phyloP scores from a whole-genome alignment of 1,284 basidiomycete species.

The Fistulina hepatica region DNA sequence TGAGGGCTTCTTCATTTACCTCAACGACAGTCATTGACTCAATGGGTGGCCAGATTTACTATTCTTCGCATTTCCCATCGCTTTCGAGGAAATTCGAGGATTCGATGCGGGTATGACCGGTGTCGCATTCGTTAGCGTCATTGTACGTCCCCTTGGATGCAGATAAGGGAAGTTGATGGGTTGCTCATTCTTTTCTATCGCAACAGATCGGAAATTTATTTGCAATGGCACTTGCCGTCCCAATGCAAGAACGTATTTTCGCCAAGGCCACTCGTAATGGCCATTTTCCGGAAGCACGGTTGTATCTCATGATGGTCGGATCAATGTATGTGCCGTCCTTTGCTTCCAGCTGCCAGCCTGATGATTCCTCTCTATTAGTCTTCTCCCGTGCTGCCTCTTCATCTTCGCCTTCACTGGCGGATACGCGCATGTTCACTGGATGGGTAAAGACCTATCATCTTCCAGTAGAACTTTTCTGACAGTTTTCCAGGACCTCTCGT shows the following conservation, averaged over 20 bases:
- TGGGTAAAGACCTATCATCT: conserved; percentile 16
- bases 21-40: conserved; percentile 12
- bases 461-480: not conserved
- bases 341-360: conserved; percentile 8
- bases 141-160: conserved; percentile 20
- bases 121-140: conserved; percentile 41
- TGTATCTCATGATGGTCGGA: conserved; percentile 38
- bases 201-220: conserved; percentile 27
- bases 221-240: conserved; percentile 22
- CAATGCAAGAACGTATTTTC: conserved; percentile 26
- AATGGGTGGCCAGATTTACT: conserved; percentile 24
- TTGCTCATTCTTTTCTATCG: not conserved
- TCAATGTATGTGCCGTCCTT: conserved; percentile 28
- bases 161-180: no score
- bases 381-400: conserved; percentile 27
- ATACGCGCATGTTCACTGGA: conserved; percentile 27
- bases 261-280: conserved; percentile 26
- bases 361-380: conserved; percentile 14
- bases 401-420: conserved; percentile 39
- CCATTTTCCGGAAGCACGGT: conserved; percentile 39
- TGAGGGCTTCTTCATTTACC: conserved; percentile 21
- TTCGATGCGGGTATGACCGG: conserved; percentile 35
- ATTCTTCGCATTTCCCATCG: conserved; percentile 32
- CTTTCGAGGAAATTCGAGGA: conserved; percentile 28
- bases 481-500: conserved; percentile 21